Conservation (phyloP, 169 alveolate genomes). For the Theileria sp. region DNA sequence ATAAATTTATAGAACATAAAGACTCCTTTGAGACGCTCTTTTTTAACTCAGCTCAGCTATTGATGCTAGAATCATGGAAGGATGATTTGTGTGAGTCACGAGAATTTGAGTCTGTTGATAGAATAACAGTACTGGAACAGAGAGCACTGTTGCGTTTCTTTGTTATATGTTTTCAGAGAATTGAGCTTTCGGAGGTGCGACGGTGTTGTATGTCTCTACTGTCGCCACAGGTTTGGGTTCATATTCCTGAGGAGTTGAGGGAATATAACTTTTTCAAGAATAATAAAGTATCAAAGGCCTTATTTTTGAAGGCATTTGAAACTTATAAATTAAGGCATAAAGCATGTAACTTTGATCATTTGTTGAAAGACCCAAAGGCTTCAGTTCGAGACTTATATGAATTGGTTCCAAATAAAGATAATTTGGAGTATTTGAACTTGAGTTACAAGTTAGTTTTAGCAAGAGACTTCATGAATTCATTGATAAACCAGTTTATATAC, state of each 20-base stretch:
- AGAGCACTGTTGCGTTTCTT: slow-evolving; percentile 63
- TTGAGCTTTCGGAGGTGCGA: slow-evolving; percentile 50
- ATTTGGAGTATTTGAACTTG: slow-evolving; percentile 16
- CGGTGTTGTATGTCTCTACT: slow-evolving; percentile 58
- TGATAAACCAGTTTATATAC: slow-evolving; percentile 55
- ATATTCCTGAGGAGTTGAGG: slow-evolving; percentile 43
- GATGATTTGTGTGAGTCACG: slow-evolving; percentile 54
- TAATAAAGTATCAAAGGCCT: slow-evolving; percentile 42
- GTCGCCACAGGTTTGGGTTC: slow-evolving; percentile 62
- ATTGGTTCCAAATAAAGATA: slow-evolving; percentile 11
- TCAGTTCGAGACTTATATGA: slow-evolving; percentile 29
- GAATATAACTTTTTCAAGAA: slow-evolving; percentile 40
- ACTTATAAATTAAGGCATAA: slow-evolving; percentile 18
- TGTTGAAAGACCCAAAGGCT: neutral
- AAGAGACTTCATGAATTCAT: slow-evolving; percentile 58
- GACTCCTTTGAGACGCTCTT: slow-evolving; percentile 51
- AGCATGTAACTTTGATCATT: slow-evolving; percentile 13
- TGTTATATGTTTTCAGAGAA: slow-evolving; percentile 53
- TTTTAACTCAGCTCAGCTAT: slow-evolving; percentile 59
- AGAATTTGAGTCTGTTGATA: slow-evolving; percentile 9
- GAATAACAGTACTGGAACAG: slow-evolving; percentile 56
- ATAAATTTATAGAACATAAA: slow-evolving; percentile 25
- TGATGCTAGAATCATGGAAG: slow-evolving; percentile 63
- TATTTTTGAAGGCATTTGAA: slow-evolving; percentile 34
- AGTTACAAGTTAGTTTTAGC: slow-evolving; percentile 29